Conservation (phyloP, 768 basidiomycete genomes). For the Boletus fagicola region DNA sequence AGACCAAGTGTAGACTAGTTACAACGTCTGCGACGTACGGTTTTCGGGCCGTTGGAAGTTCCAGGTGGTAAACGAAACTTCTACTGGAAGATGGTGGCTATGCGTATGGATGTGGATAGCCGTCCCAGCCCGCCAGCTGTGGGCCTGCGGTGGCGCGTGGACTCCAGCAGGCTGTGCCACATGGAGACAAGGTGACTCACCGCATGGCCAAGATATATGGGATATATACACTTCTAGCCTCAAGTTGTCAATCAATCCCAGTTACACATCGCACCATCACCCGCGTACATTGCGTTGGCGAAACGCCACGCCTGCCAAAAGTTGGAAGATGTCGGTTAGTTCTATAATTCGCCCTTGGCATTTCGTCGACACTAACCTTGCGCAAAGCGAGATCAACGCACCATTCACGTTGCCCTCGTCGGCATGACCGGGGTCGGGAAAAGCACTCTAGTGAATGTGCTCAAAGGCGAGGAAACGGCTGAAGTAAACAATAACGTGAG, state of each 20-base stretch:
- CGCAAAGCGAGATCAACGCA: slow-evolving; percentile 2
- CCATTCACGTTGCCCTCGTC: slow-evolving; percentile 20
- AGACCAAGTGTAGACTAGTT: background rate
- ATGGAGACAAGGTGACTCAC: slow-evolving; percentile 4
- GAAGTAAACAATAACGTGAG: slow-evolving; percentile 15
- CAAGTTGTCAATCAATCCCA: background rate
- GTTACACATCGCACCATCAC: background rate
- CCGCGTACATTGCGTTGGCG: background rate
- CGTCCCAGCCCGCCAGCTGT: background rate
- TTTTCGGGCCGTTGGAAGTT: background rate
- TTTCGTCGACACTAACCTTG: background rate
- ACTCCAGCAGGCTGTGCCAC: background rate
- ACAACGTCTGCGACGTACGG: background rate
- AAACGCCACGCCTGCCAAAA: background rate
- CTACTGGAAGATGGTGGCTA: background rate
- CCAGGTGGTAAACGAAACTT: background rate
- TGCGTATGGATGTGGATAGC: background rate
- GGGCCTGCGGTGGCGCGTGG: background rate
- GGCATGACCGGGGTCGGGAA: slow-evolving; percentile 28
- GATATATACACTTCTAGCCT: background rate
- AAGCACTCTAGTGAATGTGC: slow-evolving; percentile 29
- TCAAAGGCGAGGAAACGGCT: slow-evolving; percentile 15
- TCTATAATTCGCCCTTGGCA: background rate
- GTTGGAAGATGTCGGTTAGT: slow-evolving; percentile 20
- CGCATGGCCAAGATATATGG: slow-evolving; percentile 5